Evolutionary conservation across 148 eudicot species (phyloP), one percentile per base, ranked within the genome.

Genomic region (Amaranthus palmeri): DNA sequence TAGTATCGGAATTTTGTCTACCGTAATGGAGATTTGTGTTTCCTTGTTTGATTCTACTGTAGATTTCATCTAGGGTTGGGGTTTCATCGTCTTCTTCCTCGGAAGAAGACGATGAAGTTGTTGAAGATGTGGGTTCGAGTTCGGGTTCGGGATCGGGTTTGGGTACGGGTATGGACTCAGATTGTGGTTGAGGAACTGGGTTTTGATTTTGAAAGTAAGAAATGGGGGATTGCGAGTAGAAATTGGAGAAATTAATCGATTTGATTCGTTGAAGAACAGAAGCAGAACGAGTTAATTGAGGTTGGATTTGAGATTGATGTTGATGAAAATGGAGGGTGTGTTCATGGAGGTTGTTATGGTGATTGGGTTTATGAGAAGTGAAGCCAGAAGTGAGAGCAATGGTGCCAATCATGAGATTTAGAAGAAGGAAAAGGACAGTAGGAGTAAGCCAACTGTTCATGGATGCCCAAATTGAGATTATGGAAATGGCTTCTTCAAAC

Each of bases 381-480:
- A 83, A 73, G 69, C 72, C 70, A 49, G 97, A 89, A 54, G 91
- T 86, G 80, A 87, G 66, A 41, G 76, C 79, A 59, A 91, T 91
- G 74, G 92, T 91, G 74, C 81, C 95, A 15, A 93, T 89, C 82
- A 89, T 83, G 82, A 91, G 53, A 64, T 89, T 89, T 69, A 93
- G 88, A 62, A 93, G 77, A 41, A 91, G 74, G 65, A 93, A 91
- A 67, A 93, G 83, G 18, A 93, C 81, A 58, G 91, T 54, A 6
- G 98, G 96, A 3, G 97, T 88, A 49, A 91, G 63, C 97, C 97
- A 93, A 77, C 82, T 87, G 79, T 77, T 82, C 82, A 93, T 74
- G 54, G 96, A 86, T 9, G 88, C 66, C 96, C 92, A 93, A 55
- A 91, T 74, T 36, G 93, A 86, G 8, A 87, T 69, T 0, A 79